A percentile compares a stretch with the other conserved stretches of the same genome.
Conservation (phyloP, 129 eudicot genomes). For the Cynara cardunculus region DNA sequence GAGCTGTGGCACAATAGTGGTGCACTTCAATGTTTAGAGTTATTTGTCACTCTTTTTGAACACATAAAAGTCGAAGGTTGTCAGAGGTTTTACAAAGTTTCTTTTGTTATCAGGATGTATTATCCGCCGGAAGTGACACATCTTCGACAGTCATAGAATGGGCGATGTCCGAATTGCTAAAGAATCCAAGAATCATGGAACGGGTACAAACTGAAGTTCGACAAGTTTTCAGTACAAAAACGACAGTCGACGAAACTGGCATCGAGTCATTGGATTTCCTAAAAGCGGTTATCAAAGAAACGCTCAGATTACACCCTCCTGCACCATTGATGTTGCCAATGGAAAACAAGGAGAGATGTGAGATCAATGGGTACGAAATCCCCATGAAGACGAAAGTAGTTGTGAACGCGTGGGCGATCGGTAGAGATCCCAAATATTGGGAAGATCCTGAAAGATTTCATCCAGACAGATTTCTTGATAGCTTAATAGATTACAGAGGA, state of each 20-base stretch:
- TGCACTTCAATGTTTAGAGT: no score
- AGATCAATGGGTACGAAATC: constrained; percentile 31
- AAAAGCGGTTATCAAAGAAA: constrained; percentile 29
- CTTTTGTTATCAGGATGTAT: constrained; percentile 21
- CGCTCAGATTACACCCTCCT: constrained; percentile 34
- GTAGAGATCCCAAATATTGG: constrained; percentile 37
- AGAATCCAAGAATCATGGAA: constrained; percentile 27
- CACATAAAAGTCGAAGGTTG: no score
- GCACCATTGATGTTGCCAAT: constrained; percentile 34
- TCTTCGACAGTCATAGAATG: constrained; percentile 36
- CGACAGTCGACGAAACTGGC: constrained; percentile 21
- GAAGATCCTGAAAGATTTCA: constrained; percentile 26
- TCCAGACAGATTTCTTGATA: constrained; percentile 28
- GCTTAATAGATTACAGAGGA: constrained; percentile 26
- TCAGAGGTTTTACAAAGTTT: not conserved
- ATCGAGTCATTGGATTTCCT: constrained; percentile 14
- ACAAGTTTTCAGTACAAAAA: constrained; percentile 17
- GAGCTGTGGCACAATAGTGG: no score
- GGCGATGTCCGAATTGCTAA: constrained; percentile 33
- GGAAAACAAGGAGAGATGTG: constrained; percentile 29
- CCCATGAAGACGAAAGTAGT: constrained; percentile 20
- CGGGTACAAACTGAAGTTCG: constrained; percentile 23
- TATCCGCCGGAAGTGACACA: constrained; percentile 34
- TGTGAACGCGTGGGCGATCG: constrained; percentile 34
- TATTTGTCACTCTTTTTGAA: no score